A percentile compares a stretch with the other conserved stretches of the same genome.
These are phyloP conservation scores for Botrytis cinerea DNA, from an alignment of 2,329 filamentous ascomycete genomes.

Conservation along the genomic window DNA sequence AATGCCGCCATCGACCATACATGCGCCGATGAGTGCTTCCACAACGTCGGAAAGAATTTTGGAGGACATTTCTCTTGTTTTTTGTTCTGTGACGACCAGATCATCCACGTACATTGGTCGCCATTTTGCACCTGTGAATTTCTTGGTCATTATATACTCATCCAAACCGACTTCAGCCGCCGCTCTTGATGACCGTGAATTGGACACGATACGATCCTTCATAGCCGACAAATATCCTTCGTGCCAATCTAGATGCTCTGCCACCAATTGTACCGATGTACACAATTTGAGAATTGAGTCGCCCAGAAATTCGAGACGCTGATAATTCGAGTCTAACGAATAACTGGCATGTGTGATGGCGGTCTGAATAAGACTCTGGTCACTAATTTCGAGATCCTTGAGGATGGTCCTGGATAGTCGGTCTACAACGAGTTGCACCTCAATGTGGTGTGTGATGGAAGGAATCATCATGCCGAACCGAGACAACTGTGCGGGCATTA, in stretches of 20 bases:
- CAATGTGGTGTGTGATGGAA: conserved; percentile 69
- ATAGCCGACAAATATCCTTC: conserved; percentile 72
- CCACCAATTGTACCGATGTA: conserved; percentile 64
- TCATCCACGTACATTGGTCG: conserved; percentile 59
- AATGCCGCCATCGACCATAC: conserved; percentile 69
- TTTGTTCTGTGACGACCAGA: conserved; percentile 34
- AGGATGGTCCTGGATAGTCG: conserved; percentile 60
- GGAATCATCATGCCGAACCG: conserved; percentile 66
- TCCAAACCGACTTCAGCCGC: conserved; percentile 66
- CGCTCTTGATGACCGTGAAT: conserved; percentile 68
- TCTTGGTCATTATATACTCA: conserved; percentile 67
- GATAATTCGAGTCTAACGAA: conserved; percentile 66
- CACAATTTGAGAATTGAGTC: conserved; percentile 80
- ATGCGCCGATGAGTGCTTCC: conserved; percentile 79
- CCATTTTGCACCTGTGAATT: conserved; percentile 75
- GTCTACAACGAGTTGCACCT: conserved; percentile 62
- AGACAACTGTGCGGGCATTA: conserved; percentile 44
- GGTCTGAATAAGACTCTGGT: conserved; percentile 59
- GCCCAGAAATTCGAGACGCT: conserved; percentile 83
- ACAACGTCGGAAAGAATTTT: conserved; percentile 87
- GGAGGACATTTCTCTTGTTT: conserved; percentile 55
- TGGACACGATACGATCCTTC: conserved; percentile 73
- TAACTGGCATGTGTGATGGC: conserved; percentile 71
- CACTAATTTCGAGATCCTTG: conserved; percentile 52
- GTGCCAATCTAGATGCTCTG: conserved; percentile 63